These are phyloP conservation scores for Plasmodium cynomolgi DNA, from an alignment of 169 alveolate species.

Conservation along the genomic window DNA sequence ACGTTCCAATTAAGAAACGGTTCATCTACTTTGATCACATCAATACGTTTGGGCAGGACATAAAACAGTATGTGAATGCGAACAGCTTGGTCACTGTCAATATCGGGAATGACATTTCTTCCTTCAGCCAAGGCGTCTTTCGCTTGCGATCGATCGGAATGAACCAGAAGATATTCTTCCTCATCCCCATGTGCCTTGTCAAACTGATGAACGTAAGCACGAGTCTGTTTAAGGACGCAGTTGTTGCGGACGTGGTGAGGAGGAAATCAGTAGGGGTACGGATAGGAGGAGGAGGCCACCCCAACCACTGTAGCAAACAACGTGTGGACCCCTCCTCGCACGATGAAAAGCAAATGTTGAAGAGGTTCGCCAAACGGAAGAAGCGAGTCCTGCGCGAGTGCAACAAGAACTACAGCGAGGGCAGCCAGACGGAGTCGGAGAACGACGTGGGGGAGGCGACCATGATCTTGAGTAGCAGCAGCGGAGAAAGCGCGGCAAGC, in stretches of 20 bases:
- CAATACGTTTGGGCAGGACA: conserved; percentile 93
- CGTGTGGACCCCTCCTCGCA: not conserved
- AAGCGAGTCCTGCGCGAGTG: conserved; percentile 8
- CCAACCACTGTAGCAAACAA: not conserved
- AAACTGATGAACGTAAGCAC: conserved; percentile 80
- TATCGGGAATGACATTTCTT: conserved; percentile 91
- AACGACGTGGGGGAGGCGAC: not conserved
- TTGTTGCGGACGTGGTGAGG: not conserved
- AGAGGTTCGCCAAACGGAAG: conserved; percentile 16
- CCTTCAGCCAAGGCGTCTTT: conserved; percentile 93
- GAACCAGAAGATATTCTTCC: conserved; percentile 86
- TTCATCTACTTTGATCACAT: conserved; percentile 94
- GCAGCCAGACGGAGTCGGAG: not conserved
- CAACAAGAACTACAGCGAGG: conserved; percentile 59
- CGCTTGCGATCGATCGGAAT: conserved; percentile 91
- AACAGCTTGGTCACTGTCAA: conserved; percentile 88
- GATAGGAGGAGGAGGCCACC: not conserved
- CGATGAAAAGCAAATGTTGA: not conserved
- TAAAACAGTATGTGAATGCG: conserved; percentile 91
- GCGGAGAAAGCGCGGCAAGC: not conserved
- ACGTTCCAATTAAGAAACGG: conserved; percentile 88
- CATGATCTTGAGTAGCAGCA: not conserved
- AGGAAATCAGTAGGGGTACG: not conserved
- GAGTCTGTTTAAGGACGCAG: conserved; percentile 26
- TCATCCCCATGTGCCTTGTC: conserved; percentile 86